Evolutionary conservation across 2,329 filamentous ascomycete species (phyloP), one percentile per base, ranked within the genome.

Genomic region (Exophiala oligosperma): DNA sequence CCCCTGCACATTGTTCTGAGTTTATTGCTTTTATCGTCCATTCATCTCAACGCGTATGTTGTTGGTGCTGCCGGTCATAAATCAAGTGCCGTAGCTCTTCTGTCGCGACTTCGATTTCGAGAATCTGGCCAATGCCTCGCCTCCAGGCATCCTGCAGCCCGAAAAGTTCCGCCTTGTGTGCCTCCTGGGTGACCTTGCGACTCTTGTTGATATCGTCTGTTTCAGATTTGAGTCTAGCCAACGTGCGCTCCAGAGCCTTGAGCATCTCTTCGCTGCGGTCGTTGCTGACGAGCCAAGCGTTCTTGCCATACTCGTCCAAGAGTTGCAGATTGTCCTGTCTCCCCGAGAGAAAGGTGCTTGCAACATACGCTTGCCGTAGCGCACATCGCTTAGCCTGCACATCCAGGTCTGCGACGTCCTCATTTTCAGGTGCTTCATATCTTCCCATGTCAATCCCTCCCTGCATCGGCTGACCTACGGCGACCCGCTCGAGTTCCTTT

Each of bases 211-310:
- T 79, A 38, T 83, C 71, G 70, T 97, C 92, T 49, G 92, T 82
- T 64, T 89, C 85, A 58, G 82, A 79, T 72, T 86, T 87, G 21
- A 83, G 77, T 40, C 79, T 81, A 12, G 85, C 86, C 50, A 97
- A 79, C 68, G 96, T 91, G 46, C 79, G 79, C 79, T 97, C 93
- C 26, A 95, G 69, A 11, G 73, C 73, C 51, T 81, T 81, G 52
- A 95, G 74, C 43, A 91, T 82, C 44, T 84, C 84, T 75, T 97
- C 93, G 21, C 92, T 74, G 65, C 90, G 85, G 67, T 87, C 84
- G 73, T 99, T 99, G 4, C 85, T 85, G 7, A 96, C 82, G 55
- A 99, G 80, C 93, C 94, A 97, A 8, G 91, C 88, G 73, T 96
- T 96, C 76, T 91, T 91, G 65, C 93, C 94, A 73, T 87, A 87